phyloP scores from a whole-genome alignment of 108 stramenopile species.

The Nitzschia palea region DNA sequence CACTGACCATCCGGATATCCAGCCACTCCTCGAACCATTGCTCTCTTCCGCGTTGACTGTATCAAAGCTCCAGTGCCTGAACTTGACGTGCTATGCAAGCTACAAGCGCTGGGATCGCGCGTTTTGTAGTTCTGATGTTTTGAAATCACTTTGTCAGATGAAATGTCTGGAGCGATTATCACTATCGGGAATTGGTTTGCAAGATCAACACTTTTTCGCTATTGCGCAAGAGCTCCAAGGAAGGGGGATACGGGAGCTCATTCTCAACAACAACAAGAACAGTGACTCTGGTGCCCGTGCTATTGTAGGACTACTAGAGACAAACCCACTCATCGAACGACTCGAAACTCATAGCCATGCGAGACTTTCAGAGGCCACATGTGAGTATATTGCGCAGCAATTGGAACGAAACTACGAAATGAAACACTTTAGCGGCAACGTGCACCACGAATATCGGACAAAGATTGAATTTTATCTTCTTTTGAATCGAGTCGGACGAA shows the following conservation, averaged over 20 bases:
- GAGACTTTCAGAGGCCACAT: background rate
- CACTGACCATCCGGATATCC: background rate
- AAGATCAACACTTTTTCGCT: conserved; percentile 13
- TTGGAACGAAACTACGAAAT: conserved; percentile 4
- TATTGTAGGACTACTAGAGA: background rate
- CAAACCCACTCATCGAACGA: background rate
- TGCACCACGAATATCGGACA: background rate
- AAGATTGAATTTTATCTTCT: conserved; percentile 1
- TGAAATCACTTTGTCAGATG: background rate
- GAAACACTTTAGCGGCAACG: background rate
- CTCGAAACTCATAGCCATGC: conserved; percentile 1
- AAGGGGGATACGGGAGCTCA: conserved; percentile 5
- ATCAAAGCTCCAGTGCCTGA: background rate
- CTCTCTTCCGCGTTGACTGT: background rate
- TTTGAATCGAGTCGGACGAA: conserved; percentile 11
- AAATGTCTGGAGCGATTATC: background rate
- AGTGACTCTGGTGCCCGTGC: conserved; percentile 5
- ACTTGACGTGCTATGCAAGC: conserved; percentile 1
- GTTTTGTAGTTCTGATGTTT: background rate
- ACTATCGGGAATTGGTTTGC: conserved; percentile 7
- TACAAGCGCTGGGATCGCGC: background rate
- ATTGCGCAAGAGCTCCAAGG: conserved; percentile 5
- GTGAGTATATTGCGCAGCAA: background rate
- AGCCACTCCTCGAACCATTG: conserved; percentile 11
- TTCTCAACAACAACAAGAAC: conserved; percentile 18